Evolutionary conservation across 75 land plant genomes (phyloP), one percentile per base, ranked within the genome.

Genomic region (Picea glauca): DNA sequence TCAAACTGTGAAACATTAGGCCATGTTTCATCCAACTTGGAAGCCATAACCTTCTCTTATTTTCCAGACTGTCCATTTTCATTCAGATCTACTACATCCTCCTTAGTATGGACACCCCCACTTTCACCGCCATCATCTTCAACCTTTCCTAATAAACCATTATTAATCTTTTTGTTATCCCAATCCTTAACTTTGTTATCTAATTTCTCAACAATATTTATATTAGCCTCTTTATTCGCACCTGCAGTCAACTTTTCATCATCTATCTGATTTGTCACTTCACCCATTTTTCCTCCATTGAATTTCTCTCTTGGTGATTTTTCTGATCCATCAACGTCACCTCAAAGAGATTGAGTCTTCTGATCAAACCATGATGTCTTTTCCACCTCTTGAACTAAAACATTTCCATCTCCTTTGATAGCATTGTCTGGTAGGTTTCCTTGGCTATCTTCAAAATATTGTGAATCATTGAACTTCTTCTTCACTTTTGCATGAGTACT

Each of bases 361-460:
- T 72, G 20, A 21, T 56, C 74, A n/a, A 43, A 68, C 35, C 72
- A 84, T 78, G 54, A 12, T 18, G 61, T 50, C 62, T 32, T 78
- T 32, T 20, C 75, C n/a, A n/a, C n/a, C n/a, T n/a, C n/a, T n/a
- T n/a, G n/a, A n/a, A n/a, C n/a, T n/a, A n/a, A n/a, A 9, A 30
- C 70, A 1, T 60, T 73, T 12, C 68, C 75, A 59, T 72, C 62
- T 38, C 77, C 78, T 63, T n/a, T 67, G 56, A 8, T 20, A 60
- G 23, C 43, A 33, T n/a, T 61, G 13, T 82, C 86, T 72, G 85
- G 58, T 18, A 86, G 20, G 75, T 78, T 63, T 79, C 79, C 81
- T 35, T 83, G 56, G 57, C 21, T 81, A 32, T 81, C 87, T 60
- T 88, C 83, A 83, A 84, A 87, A 21, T 75, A 8, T 6, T 63